Evolutionary conservation across 805 yeast genomes (phyloP), one percentile per base, ranked within the genome.

Genomic region (Candida stauntonica): DNA sequence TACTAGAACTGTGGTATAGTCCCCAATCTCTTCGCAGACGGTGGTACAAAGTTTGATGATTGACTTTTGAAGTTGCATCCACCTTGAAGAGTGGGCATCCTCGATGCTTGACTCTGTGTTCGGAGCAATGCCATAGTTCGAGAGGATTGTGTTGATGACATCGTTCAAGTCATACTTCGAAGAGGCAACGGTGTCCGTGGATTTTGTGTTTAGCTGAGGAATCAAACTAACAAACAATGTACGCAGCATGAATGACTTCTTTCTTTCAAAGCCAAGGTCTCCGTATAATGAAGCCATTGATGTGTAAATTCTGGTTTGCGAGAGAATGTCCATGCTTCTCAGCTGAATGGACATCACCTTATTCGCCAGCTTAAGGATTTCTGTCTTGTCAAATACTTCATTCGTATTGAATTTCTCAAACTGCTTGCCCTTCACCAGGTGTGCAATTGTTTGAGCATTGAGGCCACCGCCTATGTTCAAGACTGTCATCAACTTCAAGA

Each of bases 211-310:
- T 9, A 70, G 41, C 21, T 67, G 64, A 1, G 80, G 72, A 3
- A 68, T 53, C 9, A 80, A 51, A 2, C 75, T 62, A 6, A 73
- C 70, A 18, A 89, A 60, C 21, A 88, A 60, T n/a, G 78, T 73
- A 31, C 88, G 71, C 4, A 87, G 59, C 27, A 84, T 70, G 45
- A 89, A 77, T 0, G 85, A 77, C 46, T 78, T 70, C 50, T 88
- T 89, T 44, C 97, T 68, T 9, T 54, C 39, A 52, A 83, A 68
- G 1, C 79, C 78, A 33, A 87, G 64, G 21, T 71, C 73, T 3
- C 75, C 67, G 57, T 81, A 87, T 1, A 86, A 62, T 3, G 76
- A 55, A 0, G 93, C 82, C 45, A 89, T 61, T 0, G 83, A 71
- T 16, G 81, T 70, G 55, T 82, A 81, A 0, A 88, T 70, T 30